A percentile compares a stretch with the other conserved stretches of the same genome.
Evolutionary conservation across 441 rosid genomes (phyloP).

Genomic region (Eutrema salsugineum): DNA sequence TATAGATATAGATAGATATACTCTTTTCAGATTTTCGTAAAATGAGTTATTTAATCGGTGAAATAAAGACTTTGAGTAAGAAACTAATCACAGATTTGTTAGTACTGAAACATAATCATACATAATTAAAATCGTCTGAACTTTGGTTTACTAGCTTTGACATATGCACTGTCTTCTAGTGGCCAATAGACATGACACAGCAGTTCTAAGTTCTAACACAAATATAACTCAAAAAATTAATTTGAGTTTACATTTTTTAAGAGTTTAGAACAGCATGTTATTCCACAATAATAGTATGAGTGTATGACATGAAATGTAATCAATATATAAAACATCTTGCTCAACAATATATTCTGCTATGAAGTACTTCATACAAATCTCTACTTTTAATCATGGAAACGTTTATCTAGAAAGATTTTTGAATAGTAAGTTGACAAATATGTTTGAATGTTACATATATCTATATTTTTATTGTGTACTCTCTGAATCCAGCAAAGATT

Average conservation of each 20-base stretch:
- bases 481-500: not conserved
- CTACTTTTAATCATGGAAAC: not conserved
- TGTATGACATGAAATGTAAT: not conserved
- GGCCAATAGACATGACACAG: not conserved
- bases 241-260: not conserved
- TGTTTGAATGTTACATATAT: not conserved
- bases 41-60: not conserved
- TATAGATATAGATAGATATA: no score
- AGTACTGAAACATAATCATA: not conserved
- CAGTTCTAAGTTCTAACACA: not conserved
- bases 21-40: not conserved
- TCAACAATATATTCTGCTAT: not conserved
- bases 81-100: not conserved
- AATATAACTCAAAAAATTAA: not conserved
- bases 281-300: not conserved
- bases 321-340: not conserved
- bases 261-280: not conserved
- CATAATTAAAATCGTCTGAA: not conserved
- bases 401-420: not conserved
- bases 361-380: not conserved
- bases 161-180: not conserved
- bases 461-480: not conserved
- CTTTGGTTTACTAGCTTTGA: not conserved
- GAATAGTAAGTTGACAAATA: constrained; percentile 1
- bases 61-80: not conserved